Evolutionary conservation across 2,329 filamentous ascomycete species (phyloP).

Genomic region (Fusarium virguliforme): DNA sequence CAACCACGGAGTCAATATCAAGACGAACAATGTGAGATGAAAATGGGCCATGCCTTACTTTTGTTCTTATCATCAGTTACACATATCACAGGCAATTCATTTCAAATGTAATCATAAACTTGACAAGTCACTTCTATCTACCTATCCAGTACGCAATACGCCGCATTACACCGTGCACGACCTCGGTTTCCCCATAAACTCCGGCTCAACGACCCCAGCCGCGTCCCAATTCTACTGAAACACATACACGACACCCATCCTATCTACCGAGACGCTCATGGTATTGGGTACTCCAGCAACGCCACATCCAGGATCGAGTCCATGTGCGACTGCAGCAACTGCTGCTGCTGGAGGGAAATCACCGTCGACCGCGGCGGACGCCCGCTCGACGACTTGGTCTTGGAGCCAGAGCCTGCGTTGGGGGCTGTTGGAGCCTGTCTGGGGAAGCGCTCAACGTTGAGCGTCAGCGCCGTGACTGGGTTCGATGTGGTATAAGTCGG

Average conservation of each 20-base stretch:
- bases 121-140: neutral
- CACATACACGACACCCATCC: conserved; percentile 90
- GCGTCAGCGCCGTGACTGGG: conserved; percentile 73
- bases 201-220: conserved; percentile 12
- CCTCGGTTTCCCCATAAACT: conserved; percentile 25
- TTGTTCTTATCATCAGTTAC: neutral
- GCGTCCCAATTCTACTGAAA: conserved; percentile 66
- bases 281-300: conserved; percentile 89
- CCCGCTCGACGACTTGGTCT: conserved; percentile 52
- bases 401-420: conserved; percentile 53
- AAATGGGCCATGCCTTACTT: too few relatives aligned
- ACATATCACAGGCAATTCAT: neutral
- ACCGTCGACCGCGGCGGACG: conserved; percentile 82
- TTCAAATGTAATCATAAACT: neutral
- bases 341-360: conserved; percentile 89
- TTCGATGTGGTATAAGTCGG: conserved; percentile 80
- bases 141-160: conserved; percentile 9
- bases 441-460: conserved; percentile 77
- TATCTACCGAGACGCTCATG: conserved; percentile 93
- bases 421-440: conserved; percentile 55
- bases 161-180: conserved; percentile 34
- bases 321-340: conserved; percentile 87
- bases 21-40: neutral
- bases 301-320: conserved; percentile 91
- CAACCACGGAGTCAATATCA: neutral